Evolutionary conservation across 148 eudicot species (phyloP).

Genomic region (Vaccinium darrowii): DNA sequence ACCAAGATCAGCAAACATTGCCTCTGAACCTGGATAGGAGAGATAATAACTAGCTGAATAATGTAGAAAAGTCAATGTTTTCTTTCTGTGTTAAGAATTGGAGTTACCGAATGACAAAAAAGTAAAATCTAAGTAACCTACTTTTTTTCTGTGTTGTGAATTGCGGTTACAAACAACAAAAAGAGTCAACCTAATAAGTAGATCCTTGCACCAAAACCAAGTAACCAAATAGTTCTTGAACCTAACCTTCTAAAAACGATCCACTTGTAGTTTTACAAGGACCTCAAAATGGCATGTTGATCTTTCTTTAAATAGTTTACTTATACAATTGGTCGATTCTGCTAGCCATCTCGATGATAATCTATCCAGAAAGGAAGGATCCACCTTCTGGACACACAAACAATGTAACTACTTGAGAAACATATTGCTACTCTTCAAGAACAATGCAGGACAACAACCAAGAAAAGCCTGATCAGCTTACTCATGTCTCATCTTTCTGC

Average conservation of each 20-base stretch:
- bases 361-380: background rate
- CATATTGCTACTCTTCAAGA: background rate
- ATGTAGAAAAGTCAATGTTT: background rate
- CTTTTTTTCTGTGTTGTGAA: background rate
- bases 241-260: background rate
- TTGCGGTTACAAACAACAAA: background rate
- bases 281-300: background rate
- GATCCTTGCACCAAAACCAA: slow-evolving; percentile 4
- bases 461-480: background rate
- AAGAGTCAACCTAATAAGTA: background rate
- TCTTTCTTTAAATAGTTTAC: background rate
- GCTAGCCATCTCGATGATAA: background rate
- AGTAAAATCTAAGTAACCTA: background rate
- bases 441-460: background rate
- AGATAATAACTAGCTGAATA: background rate
- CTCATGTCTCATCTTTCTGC: background rate
- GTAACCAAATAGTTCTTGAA: background rate
- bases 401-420: background rate
- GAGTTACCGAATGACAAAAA: background rate
- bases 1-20: slow-evolving; percentile 73
- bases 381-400: background rate
- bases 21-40: slow-evolving; percentile 59
- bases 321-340: background rate
- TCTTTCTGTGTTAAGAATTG: background rate
- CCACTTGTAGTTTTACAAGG: too few relatives aligned